Conservation (phyloP, 2,329 filamentous ascomycete species). For the Cladosporium sp. region DNA sequence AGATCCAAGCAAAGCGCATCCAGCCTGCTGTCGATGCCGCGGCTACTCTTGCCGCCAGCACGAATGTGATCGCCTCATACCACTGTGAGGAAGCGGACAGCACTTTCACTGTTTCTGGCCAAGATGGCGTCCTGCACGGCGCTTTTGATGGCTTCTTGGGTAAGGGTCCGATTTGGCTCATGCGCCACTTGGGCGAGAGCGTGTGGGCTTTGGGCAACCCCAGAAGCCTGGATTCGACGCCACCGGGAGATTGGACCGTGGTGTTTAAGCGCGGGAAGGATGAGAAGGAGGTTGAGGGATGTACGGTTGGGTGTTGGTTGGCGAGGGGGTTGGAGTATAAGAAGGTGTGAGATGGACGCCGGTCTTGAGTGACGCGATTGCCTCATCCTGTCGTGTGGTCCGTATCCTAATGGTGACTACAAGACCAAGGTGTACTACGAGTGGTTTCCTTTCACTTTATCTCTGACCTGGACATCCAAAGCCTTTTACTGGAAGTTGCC, state of each 20-base stretch:
- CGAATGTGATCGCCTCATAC: conserved; percentile 31
- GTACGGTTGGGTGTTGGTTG: conserved; percentile 41
- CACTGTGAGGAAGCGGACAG: conserved; percentile 36
- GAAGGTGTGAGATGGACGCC: conserved; percentile 6
- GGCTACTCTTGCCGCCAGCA: neutral
- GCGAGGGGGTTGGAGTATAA: conserved; percentile 29
- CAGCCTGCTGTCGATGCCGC: neutral
- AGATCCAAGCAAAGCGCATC: conserved; percentile 8
- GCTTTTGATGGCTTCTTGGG: conserved; percentile 42
- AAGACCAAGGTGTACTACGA: no score
- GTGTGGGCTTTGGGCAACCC: conserved; percentile 38
- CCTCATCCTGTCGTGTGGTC: no score
- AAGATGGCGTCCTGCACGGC: conserved; percentile 39
- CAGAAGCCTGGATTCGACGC: conserved; percentile 39
- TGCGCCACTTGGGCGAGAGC: conserved; percentile 38
- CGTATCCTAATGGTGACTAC: no score
- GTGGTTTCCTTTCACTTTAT: no score
- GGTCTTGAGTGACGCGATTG: no score
- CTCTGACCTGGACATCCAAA: no score
- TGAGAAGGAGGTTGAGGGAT: conserved; percentile 18
- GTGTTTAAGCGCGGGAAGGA: conserved; percentile 26
- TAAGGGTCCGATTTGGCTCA: conserved; percentile 34
- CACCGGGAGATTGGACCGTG: conserved; percentile 44
- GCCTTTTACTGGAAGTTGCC: no score
- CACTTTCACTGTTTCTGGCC: conserved; percentile 33